Evolutionary conservation across 2,329 filamentous ascomycete species (phyloP).

Genomic region (Pseudogymnoascus sp.): DNA sequence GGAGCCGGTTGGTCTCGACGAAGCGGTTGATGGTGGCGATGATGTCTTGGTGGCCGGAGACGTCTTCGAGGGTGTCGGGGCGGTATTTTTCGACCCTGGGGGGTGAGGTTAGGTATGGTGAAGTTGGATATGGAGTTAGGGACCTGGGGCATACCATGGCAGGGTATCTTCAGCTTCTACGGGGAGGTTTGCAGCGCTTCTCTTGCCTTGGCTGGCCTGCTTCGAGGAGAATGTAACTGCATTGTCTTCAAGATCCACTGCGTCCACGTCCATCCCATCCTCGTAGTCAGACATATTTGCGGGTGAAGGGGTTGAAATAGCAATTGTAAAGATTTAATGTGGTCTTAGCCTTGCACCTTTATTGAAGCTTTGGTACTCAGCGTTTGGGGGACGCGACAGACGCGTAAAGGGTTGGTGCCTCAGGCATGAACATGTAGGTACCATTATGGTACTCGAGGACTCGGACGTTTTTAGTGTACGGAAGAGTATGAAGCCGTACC

Average conservation of each 20-base stretch:
- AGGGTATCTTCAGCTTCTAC: conserved; percentile 90
- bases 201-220: conserved; percentile 75
- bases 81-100: conserved; percentile 93
- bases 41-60: conserved; percentile 95
- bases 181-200: conserved; percentile 85
- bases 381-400: conserved; percentile 2
- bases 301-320: neutral
- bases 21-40: conserved; percentile 97
- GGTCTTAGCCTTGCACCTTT: neutral
- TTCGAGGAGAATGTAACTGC: conserved; percentile 65
- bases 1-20: conserved; percentile 85
- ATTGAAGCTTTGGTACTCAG: neutral
- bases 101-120: neutral
- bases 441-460: neutral
- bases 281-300: conserved; percentile 47
- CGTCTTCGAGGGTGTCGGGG: conserved; percentile 80
- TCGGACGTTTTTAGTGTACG: neutral
- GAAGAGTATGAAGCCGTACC: neutral
- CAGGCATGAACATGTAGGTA: neutral
- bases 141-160: conserved; percentile 61
- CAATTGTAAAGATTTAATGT: neutral
- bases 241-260: conserved; percentile 35
- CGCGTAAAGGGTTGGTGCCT: neutral
- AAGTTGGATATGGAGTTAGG: neutral
- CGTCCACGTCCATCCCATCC: conserved; percentile 66